Evolutionary conservation across 2,329 filamentous ascomycete genomes (phyloP), one percentile per base, ranked within the genome.

Genomic region (Drechslerella dactyloides): DNA sequence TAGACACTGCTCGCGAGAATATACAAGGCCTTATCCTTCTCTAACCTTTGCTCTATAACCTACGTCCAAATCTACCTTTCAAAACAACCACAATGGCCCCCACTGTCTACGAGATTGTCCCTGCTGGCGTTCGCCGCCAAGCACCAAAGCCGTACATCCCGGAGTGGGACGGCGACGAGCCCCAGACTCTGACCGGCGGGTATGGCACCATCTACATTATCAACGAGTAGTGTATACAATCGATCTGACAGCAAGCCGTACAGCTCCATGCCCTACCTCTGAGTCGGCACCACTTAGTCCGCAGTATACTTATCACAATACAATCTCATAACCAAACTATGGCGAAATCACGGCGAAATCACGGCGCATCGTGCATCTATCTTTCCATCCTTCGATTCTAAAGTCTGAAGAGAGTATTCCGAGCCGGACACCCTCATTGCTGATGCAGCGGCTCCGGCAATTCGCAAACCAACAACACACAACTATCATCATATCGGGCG

Each of bases 101-200:
- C 19, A 40, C 21, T 21, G 19, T 48, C n/a, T 17, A 37, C 33
- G 19, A 51, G 19, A 37, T 64, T 42, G 21, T 59, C 17, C 51
- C 54, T 19, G 44, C 46, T 13, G 44, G 58, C 46, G 66, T 54
- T 40, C 23, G 60, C 52, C 60, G 68, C 17, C 59, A 60, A 40
- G 68, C 68, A 8, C 68, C 68, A 6, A 72, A 72, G 55, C 68
- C 68, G 35, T 65, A 72, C 51, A 72, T 72, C 48, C 68, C 68
- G 30, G 68, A 72, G 24, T 72, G 68, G 68, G 68, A 72, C 19
- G 68, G 68, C 7, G 68, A 72, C 33, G 68, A 72, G 35, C 68
- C 68, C 33, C 68, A 72, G 30, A 60, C 55, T 1, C 33, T 72
- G 23, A 63, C 58, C 11, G 68, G 60, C 51, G 68, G 68, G 68